Evolutionary conservation across 257 asterid genomes (phyloP).

Genomic region (Capsicum baccatum): DNA sequence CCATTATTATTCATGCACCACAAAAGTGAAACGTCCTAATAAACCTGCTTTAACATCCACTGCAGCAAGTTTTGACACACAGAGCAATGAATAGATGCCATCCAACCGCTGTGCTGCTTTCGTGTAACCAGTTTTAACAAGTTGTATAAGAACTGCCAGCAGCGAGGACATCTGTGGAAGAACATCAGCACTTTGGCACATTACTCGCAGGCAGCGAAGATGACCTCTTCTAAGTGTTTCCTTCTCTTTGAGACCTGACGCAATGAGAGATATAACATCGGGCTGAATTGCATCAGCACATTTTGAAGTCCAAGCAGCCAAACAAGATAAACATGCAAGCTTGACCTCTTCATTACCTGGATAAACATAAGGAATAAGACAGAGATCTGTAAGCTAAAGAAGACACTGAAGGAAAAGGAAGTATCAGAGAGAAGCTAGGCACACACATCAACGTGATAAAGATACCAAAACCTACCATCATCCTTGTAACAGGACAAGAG

Average conservation of each 20-base stretch:
- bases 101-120: constrained; percentile 95
- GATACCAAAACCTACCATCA: constrained; percentile 68
- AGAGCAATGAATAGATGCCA: constrained; percentile 86
- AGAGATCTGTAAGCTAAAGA: background rate
- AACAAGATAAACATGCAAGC: constrained; percentile 75
- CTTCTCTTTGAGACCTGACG: constrained; percentile 91
- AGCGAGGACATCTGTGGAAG: constrained; percentile 79
- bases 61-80: constrained; percentile 74
- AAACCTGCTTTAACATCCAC: constrained; percentile 96
- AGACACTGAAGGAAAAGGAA: constrained; percentile 21
- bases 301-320: constrained; percentile 84
- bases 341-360: constrained; percentile 98
- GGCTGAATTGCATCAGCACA: constrained; percentile 69
- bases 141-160: constrained; percentile 81
- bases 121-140: constrained; percentile 90
- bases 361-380: constrained; percentile 18
- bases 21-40: constrained; percentile 27
- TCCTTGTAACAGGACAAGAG: constrained; percentile 84
- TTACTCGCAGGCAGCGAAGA: constrained; percentile 78
- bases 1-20: constrained; percentile 26
- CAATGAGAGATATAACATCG: constrained; percentile 61
- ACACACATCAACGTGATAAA: constrained; percentile 32
- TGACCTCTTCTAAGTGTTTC: constrained; percentile 84
- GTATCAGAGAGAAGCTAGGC: background rate
- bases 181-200: constrained; percentile 74